Conservation (phyloP, 331 rosid species). For the Erythrophleum ivorense region DNA sequence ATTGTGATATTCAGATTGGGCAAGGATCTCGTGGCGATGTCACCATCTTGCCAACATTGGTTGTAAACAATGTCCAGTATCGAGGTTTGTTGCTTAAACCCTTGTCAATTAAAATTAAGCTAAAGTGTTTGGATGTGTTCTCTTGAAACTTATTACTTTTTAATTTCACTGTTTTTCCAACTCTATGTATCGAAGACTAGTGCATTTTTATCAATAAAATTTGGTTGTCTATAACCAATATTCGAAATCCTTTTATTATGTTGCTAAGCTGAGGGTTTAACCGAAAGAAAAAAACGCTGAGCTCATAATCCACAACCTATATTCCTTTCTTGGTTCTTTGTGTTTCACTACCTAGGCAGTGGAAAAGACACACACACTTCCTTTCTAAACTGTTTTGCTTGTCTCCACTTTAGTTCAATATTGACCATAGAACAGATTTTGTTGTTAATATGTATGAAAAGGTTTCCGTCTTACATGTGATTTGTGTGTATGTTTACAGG, state of each 20-base stretch:
- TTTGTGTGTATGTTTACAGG: neutral
- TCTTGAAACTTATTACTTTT: neutral
- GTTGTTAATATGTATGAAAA: neutral
- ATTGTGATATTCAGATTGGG: constrained; percentile 63
- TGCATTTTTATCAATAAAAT: constrained; percentile 2
- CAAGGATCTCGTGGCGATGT: constrained; percentile 95
- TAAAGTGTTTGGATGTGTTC: neutral
- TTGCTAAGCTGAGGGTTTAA: neutral
- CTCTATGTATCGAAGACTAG: neutral
- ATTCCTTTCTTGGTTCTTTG: neutral
- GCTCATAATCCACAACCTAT: neutral
- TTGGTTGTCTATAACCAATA: constrained; percentile 8
- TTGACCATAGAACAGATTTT: neutral
- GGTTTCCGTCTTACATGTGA: neutral
- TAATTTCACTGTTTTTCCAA: constrained; percentile 1
- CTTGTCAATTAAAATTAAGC: constrained; percentile 13
- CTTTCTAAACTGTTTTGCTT: neutral
- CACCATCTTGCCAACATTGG: constrained; percentile 92
- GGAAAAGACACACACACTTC: neutral
- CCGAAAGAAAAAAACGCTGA: neutral
- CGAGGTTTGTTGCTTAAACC: constrained; percentile 68
- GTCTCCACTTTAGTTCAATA: neutral
- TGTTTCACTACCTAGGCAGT: neutral
- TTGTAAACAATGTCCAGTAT: constrained; percentile 76
- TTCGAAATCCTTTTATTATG: neutral